Conservation (phyloP, 768 basidiomycete genomes). For the Hortiboletus campestris region DNA sequence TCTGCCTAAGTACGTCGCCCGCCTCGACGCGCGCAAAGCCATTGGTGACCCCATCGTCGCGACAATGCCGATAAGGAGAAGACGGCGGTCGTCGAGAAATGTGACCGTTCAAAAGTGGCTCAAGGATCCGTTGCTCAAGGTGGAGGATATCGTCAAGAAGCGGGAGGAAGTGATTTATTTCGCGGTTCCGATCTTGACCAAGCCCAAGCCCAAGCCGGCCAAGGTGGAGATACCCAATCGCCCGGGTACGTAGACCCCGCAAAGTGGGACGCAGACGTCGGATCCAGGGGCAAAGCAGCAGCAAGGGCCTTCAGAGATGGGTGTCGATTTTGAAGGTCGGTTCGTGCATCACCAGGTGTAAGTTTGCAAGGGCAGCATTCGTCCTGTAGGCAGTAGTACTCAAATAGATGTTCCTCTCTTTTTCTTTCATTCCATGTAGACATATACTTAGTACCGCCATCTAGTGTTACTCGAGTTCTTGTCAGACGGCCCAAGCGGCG, state of each 20-base stretch:
- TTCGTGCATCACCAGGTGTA: not conserved
- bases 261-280: slow-evolving; percentile 59
- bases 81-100: slow-evolving; percentile 82
- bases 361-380: too few species aligned
- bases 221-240: slow-evolving; percentile 48
- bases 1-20: slow-evolving; percentile 88
- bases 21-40: slow-evolving; percentile 78
- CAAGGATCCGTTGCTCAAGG: slow-evolving; percentile 81
- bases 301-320: slow-evolving; percentile 64
- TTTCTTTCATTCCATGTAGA: not conserved
- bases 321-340: slow-evolving; percentile 65
- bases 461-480: not conserved
- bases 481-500: too few species aligned
- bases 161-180: slow-evolving; percentile 90
- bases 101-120: slow-evolving; percentile 90
- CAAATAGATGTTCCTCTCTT: not conserved
- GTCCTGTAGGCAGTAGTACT: not conserved
- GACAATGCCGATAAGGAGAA: slow-evolving; percentile 89
- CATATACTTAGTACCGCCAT: not conserved
- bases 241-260: slow-evolving; percentile 61
- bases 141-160: slow-evolving; percentile 84
- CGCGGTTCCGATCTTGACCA: slow-evolving; percentile 85
- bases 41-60: slow-evolving; percentile 85
- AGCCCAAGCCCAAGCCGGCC: slow-evolving; percentile 85
- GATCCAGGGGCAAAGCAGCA: slow-evolving; percentile 39